Conservation (phyloP, 2,329 filamentous ascomycete genomes). For the Drechslerella dactyloides region DNA sequence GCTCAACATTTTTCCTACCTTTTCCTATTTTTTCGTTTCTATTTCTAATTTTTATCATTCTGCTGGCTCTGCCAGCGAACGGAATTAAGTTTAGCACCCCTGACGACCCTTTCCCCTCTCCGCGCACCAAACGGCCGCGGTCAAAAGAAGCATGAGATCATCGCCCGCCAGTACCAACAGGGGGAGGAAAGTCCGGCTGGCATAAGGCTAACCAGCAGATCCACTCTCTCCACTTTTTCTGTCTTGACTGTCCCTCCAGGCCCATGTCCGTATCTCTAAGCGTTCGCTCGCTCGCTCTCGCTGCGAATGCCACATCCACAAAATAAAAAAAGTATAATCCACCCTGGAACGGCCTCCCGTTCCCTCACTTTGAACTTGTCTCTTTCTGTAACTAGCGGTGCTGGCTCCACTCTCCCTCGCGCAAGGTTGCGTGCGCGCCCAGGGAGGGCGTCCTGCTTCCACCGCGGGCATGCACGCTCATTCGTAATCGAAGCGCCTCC, state of each 20-base stretch:
- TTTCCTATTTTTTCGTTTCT: too few relatives aligned
- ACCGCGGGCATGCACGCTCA: constrained; percentile 24
- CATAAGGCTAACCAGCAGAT: not conserved
- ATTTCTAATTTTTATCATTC: too few relatives aligned
- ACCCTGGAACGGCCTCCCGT: not conserved
- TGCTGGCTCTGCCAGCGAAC: not conserved
- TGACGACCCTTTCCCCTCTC: not conserved
- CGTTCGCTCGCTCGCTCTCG: not conserved
- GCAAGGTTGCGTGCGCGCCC: constrained; percentile 8
- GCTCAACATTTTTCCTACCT: too few relatives aligned
- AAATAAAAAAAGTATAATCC: constrained; percentile 25
- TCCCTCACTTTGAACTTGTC: constrained; percentile 11
- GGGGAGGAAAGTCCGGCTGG: not conserved
- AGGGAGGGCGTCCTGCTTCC: constrained; percentile 11
- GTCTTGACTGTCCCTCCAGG: not conserved
- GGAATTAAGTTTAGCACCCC: not conserved
- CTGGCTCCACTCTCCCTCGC: not conserved
- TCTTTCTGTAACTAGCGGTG: not conserved
- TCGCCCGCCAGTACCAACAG: not conserved
- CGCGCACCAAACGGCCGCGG: not conserved
- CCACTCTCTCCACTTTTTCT: constrained; percentile 7
- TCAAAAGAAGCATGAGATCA: constrained; percentile 6
- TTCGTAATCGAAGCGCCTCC: constrained; percentile 50
- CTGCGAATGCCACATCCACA: not conserved
- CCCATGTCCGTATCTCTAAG: not conserved